Percentiles rank a stretch among this genome's conserved stretches.
phyloP scores from a whole-genome alignment of 2,329 filamentous ascomycete genomes.

The Phoma sp. region DNA sequence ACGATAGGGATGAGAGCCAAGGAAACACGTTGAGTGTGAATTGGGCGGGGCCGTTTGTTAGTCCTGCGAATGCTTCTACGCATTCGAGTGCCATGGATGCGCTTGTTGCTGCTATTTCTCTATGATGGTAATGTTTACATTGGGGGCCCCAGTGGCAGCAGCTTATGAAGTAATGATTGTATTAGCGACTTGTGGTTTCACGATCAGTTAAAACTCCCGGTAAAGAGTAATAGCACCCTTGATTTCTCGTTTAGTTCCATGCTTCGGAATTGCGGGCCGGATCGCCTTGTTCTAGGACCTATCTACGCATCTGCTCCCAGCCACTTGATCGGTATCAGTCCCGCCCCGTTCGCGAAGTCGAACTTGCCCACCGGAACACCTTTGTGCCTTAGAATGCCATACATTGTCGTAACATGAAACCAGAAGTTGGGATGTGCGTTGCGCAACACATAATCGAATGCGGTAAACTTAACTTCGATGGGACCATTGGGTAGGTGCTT shows the following conservation, averaged over 20 bases:
- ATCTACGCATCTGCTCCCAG: slow-evolving; percentile 1
- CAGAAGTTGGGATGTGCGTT: slow-evolving; percentile 66
- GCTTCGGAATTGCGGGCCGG: too few relatives aligned
- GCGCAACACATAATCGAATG: slow-evolving; percentile 55
- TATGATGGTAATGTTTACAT: not conserved
- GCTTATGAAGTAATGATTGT: not conserved
- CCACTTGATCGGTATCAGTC: slow-evolving; percentile 8
- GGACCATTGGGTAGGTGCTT: slow-evolving; percentile 9
- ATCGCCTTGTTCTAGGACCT: too few relatives aligned
- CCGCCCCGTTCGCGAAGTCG: slow-evolving; percentile 58
- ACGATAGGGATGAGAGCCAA: slow-evolving; percentile 60
- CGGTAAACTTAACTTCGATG: slow-evolving; percentile 52
- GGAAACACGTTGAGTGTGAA: slow-evolving; percentile 64
- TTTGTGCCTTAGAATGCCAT: slow-evolving; percentile 67
- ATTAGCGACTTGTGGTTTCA: not conserved
- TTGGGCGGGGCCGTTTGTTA: slow-evolving; percentile 69
- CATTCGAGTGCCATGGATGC: slow-evolving; percentile 73
- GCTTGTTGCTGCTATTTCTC: slow-evolving; percentile 64
- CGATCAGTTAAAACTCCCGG: too few relatives aligned
- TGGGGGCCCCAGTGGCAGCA: not conserved
- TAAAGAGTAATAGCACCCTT: too few relatives aligned
- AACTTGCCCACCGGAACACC: slow-evolving; percentile 69
- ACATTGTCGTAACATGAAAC: slow-evolving; percentile 68
- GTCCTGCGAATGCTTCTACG: slow-evolving; percentile 62
- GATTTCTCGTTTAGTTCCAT: too few relatives aligned